These are phyloP conservation scores for Coleophoma cylindrospora DNA, from an alignment of 2,329 filamentous ascomycete genomes.

Conservation along the genomic window DNA sequence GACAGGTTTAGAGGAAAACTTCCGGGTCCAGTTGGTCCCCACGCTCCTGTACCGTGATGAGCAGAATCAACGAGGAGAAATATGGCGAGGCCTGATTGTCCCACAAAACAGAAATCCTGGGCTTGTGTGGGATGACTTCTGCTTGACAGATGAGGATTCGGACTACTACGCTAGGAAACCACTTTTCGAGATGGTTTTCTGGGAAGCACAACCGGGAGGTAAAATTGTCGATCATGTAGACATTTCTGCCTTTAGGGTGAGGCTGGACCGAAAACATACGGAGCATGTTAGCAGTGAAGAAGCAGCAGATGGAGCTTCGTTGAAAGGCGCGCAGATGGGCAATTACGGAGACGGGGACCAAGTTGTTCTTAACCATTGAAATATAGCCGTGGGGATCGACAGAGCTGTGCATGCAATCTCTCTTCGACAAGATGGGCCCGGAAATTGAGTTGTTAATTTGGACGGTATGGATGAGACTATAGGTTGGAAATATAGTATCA, in stretches of 20 bases:
- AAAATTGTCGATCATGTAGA: not conserved
- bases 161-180: not conserved
- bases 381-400: too few species aligned
- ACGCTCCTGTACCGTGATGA: constrained; percentile 1
- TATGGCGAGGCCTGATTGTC: constrained; percentile 2
- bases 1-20: not conserved
- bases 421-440: too few species aligned
- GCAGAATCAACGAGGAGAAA: not conserved
- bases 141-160: not conserved
- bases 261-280: not conserved
- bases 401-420: too few species aligned
- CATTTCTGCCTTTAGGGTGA: not conserved
- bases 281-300: too few species aligned
- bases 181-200: not conserved
- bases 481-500: too few species aligned
- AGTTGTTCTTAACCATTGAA: too few species aligned
- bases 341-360: too few species aligned
- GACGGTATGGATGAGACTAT: too few species aligned
- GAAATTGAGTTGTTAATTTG: too few species aligned
- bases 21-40: constrained; percentile 2
- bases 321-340: too few species aligned
- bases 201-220: not conserved
- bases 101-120: not conserved
- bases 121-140: not conserved
- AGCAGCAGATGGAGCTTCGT: too few species aligned